These are phyloP conservation scores for Abrus pulchellus DNA, from an alignment of 306 rosid species.

Conservation along the genomic window DNA sequence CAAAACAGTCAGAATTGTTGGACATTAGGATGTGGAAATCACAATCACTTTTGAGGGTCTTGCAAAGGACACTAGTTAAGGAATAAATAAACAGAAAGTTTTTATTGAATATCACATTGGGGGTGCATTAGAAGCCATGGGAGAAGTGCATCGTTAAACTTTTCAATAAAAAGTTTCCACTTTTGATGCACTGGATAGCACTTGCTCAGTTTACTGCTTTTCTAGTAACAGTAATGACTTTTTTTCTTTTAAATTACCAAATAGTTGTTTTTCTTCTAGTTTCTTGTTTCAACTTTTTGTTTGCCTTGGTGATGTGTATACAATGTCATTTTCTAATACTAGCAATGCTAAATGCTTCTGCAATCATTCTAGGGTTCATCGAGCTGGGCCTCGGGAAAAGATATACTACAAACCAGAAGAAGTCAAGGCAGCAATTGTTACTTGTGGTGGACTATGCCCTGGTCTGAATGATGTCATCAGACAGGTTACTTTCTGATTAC, in stretches of 20 bases:
- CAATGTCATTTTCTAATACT: constrained; percentile 1
- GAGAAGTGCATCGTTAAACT: too few relatives aligned
- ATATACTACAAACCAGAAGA: constrained; percentile 89
- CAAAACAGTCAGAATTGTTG: background rate
- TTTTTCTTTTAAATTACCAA: constrained; percentile 3
- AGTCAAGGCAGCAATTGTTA: constrained; percentile 96
- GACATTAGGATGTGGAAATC: background rate
- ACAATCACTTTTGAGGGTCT: background rate
- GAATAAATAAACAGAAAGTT: too few relatives aligned
- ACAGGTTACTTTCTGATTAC: constrained; percentile 71
- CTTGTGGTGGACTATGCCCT: constrained; percentile 99
- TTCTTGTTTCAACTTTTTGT: constrained; percentile 26
- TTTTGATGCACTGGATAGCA: too few relatives aligned
- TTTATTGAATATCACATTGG: too few relatives aligned
- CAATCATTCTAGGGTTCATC: constrained; percentile 81
- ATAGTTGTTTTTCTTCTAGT: constrained; percentile 1
- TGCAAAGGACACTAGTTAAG: too few relatives aligned
- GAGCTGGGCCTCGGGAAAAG: constrained; percentile 99
- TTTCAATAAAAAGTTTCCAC: too few relatives aligned
- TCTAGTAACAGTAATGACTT: background rate
- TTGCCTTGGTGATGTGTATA: background rate
- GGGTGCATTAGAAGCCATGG: too few relatives aligned
- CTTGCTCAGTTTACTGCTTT: background rate
- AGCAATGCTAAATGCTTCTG: constrained; percentile 28
- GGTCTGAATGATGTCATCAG: constrained; percentile 99